Evolutionary conservation across 345 rosid genomes (phyloP), one percentile per base, ranked within the genome.

Genomic region (Limnanthes douglasii): DNA sequence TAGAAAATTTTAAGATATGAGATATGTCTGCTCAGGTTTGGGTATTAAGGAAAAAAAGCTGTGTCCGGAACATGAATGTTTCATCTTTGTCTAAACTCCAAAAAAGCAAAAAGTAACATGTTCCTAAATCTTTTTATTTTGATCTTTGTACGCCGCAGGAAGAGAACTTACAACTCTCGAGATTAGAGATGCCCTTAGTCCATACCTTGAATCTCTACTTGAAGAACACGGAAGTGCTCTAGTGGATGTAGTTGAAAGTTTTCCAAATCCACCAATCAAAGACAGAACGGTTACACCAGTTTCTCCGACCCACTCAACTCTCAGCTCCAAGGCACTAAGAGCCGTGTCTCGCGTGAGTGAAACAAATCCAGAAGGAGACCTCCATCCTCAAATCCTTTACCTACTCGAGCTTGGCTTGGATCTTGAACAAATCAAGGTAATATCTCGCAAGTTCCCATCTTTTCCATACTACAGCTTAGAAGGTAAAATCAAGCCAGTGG

Each of bases 131-230:
- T 1, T 18, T 17, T 32, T 15, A 5, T 41, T 15, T 51, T 46
- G 34, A 8, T 18, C 4, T 56, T 50, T n/a, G n/a, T n/a, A n/a
- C n/a, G n/a, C n/a, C n/a, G 48, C 59, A 85, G 96, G 96, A 47
- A 56, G 92, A 43, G 96, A 86, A 69, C 96, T 86, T 30, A 74
- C 84, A 18, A 81, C 92, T 12, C 78, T 75, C 39, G 96, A 86
- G 46, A 86, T 86, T 10, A 59, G 96, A 68, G 92, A 86, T 17
- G 73, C 86, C 21, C 73, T 86, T 29, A 60, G 62, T 28, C 92
- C 96, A 25, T 86, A 77, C 67, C 92, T 81, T 0, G 77, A 81
- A 38, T 54, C 72, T 13, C 76, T 86, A 31, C 76, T 41, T 8
- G 52, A 75, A 40, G 77, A 81, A 30, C 68, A 78, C 15, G 84